phyloP scores from a whole-genome alignment of 129 eudicot genomes.

The Pseudognaphalium luteoalbum region DNA sequence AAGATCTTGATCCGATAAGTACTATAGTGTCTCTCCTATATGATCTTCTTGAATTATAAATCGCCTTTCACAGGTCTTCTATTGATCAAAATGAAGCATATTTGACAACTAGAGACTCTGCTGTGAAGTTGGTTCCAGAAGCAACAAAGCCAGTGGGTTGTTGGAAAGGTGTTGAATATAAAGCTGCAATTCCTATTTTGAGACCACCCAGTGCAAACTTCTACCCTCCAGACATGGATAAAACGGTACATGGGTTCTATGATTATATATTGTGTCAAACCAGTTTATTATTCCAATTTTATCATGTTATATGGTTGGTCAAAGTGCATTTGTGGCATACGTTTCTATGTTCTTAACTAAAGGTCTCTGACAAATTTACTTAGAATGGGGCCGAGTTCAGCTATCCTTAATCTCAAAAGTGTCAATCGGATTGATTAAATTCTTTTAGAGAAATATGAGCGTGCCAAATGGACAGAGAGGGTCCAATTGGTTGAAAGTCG shows the following conservation, averaged over 20 bases:
- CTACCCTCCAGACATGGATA: constrained; percentile 95
- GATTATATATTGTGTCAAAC: constrained; percentile 4
- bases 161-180: constrained; percentile 91
- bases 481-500: constrained; percentile 6
- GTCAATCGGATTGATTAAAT: not conserved
- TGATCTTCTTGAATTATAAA: not conserved
- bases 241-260: constrained; percentile 49
- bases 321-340: not conserved
- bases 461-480: not conserved
- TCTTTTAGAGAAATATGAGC: not conserved
- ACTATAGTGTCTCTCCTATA: not conserved
- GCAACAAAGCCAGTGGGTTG: constrained; percentile 67
- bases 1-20: constrained; percentile 14
- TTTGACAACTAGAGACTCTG: constrained; percentile 88
- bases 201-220: constrained; percentile 87
- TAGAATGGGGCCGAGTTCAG: not conserved
- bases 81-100: constrained; percentile 83
- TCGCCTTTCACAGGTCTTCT: constrained; percentile 59
- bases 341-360: not conserved
- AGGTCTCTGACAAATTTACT: not conserved
- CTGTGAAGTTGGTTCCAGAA: constrained; percentile 52
- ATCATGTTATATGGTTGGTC: not conserved
- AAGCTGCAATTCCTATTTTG: constrained; percentile 64
- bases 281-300: not conserved
- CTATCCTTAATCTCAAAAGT: not conserved